phyloP scores from a whole-genome alignment of 2,329 filamentous ascomycete genomes.

The Colletotrichum musicola region DNA sequence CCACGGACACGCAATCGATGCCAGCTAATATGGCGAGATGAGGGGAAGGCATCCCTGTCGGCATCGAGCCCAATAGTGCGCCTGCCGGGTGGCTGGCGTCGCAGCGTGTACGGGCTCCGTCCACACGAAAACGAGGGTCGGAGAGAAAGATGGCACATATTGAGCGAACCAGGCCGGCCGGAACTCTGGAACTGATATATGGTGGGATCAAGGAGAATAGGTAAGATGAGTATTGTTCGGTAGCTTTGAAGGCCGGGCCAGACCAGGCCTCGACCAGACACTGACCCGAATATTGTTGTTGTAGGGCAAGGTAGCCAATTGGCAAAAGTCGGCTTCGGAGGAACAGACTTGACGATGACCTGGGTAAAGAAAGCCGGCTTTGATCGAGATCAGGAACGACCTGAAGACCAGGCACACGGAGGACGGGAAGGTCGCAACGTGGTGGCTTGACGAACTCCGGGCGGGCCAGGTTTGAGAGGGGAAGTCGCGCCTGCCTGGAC shows the following conservation, averaged over 20 bases:
- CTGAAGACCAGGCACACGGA: neutral
- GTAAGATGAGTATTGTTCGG: neutral
- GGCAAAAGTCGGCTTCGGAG: too few species aligned
- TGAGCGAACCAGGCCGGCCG: conserved; percentile 8
- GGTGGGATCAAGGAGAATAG: conserved; percentile 5
- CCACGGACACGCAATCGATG: conserved; percentile 20
- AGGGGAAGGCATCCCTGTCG: conserved; percentile 14
- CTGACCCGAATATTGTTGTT: too few species aligned
- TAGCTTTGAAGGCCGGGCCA: too few species aligned
- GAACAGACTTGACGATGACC: too few species aligned
- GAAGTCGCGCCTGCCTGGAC: neutral
- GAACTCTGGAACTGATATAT: conserved; percentile 22
- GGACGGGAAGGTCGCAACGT: conserved; percentile 19
- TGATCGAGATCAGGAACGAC: conserved; percentile 9
- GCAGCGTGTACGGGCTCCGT: neutral
- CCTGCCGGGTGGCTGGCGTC: conserved; percentile 9
- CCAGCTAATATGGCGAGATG: conserved; percentile 6
- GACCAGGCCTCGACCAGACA: too few species aligned
- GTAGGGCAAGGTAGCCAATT: too few species aligned
- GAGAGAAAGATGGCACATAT: conserved; percentile 15
- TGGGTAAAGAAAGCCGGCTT: conserved; percentile 4
- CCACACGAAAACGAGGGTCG: conserved; percentile 20
- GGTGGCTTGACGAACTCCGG: conserved; percentile 23
- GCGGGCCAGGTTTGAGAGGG: neutral
- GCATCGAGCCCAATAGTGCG: neutral